phyloP scores from a whole-genome alignment of 169 alveolate genomes.

The Eimeria sp. region DNA sequence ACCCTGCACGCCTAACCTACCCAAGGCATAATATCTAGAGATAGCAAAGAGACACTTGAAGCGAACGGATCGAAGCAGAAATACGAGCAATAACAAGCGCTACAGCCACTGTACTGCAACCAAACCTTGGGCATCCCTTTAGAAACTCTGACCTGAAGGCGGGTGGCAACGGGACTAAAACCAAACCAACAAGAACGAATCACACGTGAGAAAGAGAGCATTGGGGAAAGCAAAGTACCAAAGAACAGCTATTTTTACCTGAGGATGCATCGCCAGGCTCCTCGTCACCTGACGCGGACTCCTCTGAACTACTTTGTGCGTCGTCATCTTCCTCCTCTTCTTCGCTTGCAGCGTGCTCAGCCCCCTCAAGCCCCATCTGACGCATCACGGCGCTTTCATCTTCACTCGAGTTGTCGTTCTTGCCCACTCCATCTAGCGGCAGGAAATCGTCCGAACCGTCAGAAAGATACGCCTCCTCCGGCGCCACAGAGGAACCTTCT shows the following conservation, averaged over 20 bases:
- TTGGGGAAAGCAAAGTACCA: neutral
- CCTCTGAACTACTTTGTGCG: neutral
- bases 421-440: neutral
- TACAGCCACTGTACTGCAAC: neutral
- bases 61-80: neutral
- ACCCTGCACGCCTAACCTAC: neutral
- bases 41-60: neutral
- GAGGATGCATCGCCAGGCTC: conserved; percentile 3
- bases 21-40: neutral
- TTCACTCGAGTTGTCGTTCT: conserved; percentile 27
- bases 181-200: no score
- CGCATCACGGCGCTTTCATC: conserved; percentile 13
- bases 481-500: neutral
- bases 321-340: conserved; percentile 78
- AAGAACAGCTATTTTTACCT: neutral
- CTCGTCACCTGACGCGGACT: neutral
- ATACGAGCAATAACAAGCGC: no score
- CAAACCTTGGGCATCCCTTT: no score
- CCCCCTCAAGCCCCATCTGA: conserved; percentile 71
- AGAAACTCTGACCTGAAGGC: neutral
- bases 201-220: neutral
- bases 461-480: conserved; percentile 13
- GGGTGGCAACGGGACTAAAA: neutral
- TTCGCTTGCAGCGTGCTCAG: conserved; percentile 79
- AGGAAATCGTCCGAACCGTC: conserved; percentile 20